Evolutionary conservation across 495 filamentous ascomycete species (phyloP), one percentile per base, ranked within the genome.

Genomic region (Tetracladium marchalianum): DNA sequence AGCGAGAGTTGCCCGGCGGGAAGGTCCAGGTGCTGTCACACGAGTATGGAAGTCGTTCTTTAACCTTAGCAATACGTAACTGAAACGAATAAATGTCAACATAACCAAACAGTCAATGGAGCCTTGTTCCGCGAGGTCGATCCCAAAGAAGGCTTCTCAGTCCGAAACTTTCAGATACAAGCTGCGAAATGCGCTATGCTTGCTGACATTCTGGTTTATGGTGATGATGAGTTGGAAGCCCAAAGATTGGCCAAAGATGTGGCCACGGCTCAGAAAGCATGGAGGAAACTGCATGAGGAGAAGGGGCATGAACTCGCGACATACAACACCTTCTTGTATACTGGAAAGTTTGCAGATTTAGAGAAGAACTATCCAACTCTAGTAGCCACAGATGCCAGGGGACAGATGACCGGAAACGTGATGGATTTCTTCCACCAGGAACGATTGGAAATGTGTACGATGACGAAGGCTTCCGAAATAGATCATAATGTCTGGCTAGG

Each of bases 121-220:
- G 50, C 53, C 0, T n/a, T 38, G 8, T 59, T 59, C 38, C 35
- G 38, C 39, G 56, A 59, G 17, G 72, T 81, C 13, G 92, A 98
- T 57, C 92, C 92, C 1, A 76, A 65, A 19, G 84, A 92, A 49
- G 92, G 92, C 11, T 87, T 87, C 52, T 81, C 75, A 17, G 81
- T 87, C 9, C 79, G 92, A 17, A 97, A 98, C 62, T 98, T 98
- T 55, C 92, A 98, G 56, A 96, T 97, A 36, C 92, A 98, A 58
- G 78, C 87, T 1, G 85, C 84, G 34, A 98, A 98, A 61, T 69
- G 85, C 56, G 88, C 90, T 27, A 80, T 83, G 49, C 73, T 94
- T 18, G 92, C 87, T 4, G 92, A 98, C 59, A 85, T 98, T 52
- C 73, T 98, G 12, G 74, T 98, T 11, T 98, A 98, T 63, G 85